Conservation (phyloP, 441 rosid species). For the Capsella rubella region DNA sequence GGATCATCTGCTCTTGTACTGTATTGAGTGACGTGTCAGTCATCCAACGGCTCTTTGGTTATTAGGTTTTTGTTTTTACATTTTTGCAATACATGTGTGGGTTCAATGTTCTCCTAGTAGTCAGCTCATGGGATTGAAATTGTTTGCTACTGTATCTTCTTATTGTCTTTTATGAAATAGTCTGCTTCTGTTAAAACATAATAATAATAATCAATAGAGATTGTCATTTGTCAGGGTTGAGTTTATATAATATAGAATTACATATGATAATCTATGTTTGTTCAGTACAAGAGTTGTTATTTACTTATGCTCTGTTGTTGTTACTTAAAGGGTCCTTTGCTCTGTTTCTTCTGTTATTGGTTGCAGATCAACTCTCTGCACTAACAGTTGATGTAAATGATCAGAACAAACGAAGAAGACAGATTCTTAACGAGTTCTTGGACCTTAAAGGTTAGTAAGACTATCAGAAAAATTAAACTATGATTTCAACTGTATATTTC, state of each 20-base stretch:
- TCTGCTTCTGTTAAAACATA: background rate
- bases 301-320: background rate
- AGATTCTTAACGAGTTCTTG: conserved; percentile 67
- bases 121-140: background rate
- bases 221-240: background rate
- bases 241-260: background rate
- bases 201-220: background rate
- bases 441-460: conserved; percentile 72
- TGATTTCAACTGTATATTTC: background rate
- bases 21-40: conserved; percentile 32
- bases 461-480: too few species aligned
- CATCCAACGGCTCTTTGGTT: conserved; percentile 34
- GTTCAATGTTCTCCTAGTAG: background rate
- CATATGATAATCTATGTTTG: conserved; percentile 29
- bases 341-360: conserved; percentile 33
- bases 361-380: conserved; percentile 60
- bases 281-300: background rate
- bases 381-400: conserved; percentile 52
- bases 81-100: background rate
- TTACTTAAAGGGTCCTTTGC: conserved; percentile 11
- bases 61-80: background rate
- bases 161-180: background rate
- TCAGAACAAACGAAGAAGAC: conserved; percentile 65
- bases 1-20: conserved; percentile 14
- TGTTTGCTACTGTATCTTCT: too few species aligned